A percentile compares a stretch with the other conserved stretches of the same genome.
These are phyloP conservation scores for Termitomyces bulborhizus DNA, from an alignment of 768 basidiomycete genomes.

Conservation along the genomic window DNA sequence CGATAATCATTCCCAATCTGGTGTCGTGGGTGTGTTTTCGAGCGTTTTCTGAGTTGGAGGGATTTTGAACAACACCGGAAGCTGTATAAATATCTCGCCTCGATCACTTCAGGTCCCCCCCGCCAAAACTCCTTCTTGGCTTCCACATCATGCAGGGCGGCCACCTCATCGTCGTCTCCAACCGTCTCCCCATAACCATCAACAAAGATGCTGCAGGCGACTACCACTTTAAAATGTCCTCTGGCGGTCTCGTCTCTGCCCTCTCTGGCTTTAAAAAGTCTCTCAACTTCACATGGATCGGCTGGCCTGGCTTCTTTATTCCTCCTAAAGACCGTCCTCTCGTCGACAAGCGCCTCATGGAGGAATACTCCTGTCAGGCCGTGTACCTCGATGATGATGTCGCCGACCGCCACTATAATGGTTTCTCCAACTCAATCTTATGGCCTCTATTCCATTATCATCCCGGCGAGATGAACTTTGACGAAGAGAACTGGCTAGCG, in stretches of 20 bases:
- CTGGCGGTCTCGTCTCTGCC: slow-evolving; percentile 95
- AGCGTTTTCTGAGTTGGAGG: not conserved
- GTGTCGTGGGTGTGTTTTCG: slow-evolving; percentile 20
- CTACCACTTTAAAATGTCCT: slow-evolving; percentile 99
- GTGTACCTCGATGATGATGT: slow-evolving; percentile 98
- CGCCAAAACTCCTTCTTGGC: slow-evolving; percentile 18
- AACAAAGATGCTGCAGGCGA: slow-evolving; percentile 88
- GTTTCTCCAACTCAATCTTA: slow-evolving; percentile 98
- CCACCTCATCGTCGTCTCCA: slow-evolving; percentile 93
- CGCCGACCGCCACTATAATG: slow-evolving; percentile 97
- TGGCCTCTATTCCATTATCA: slow-evolving; percentile 99
- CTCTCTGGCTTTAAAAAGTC: slow-evolving; percentile 98
- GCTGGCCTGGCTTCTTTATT: slow-evolving; percentile 93
- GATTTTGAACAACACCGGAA: not conserved
- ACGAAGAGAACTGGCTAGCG: slow-evolving; percentile 96
- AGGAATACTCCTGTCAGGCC: slow-evolving; percentile 95
- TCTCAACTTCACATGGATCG: slow-evolving; percentile 96
- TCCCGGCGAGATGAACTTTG: slow-evolving; percentile 99
- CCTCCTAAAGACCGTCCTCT: slow-evolving; percentile 85
- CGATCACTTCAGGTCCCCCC: slow-evolving; percentile 19
- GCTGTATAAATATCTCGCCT: slow-evolving; percentile 9
- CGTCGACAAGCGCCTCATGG: slow-evolving; percentile 88
- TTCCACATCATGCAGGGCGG: slow-evolving; percentile 41
- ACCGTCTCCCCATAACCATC: slow-evolving; percentile 94
- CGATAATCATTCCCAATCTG: slow-evolving; percentile 30